Evolutionary conservation across 2,329 filamentous ascomycete genomes (phyloP), one percentile per base, ranked within the genome.

Genomic region (Fusarium pilosicola): DNA sequence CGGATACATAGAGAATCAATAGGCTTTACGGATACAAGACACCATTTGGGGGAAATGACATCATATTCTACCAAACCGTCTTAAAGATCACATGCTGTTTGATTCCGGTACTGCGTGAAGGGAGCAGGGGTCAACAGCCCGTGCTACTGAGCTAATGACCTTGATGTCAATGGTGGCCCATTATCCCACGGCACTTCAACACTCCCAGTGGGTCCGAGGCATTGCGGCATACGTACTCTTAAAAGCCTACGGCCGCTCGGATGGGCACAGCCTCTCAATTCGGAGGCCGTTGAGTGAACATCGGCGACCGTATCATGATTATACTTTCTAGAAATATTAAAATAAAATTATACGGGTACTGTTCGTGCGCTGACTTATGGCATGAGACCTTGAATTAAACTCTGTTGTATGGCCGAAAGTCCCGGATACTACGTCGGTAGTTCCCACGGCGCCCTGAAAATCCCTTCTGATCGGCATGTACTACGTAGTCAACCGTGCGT

Each of bases 371-470:
- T 20, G 26, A 36, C 7, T 38, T 22, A 12, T 58, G 42, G 56
- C 56, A 30, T 45, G 32, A 39, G 62, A 51, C 32, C 24, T 41
- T 45, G 42, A 64, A 69, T 69, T 49, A 69, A 69, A 69, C 66
- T 69, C 22, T 63, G 34, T 34, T 63, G n/a, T 8, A 32, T 5
- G 6, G 18, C 65, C 65, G 65, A 36, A 32, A 32, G 13, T 51
- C 41, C 65, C 65, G 65, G 39, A 52, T 68, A 13, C 62, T n/a
- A 68, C 41, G 13, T 36, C 22, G 61, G 34, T 42, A 44, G 49
- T 61, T 56, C 28, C 36, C 26, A 34, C 10, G 12, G n/a, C 10
- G 28, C 46, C 26, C n/a, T 55, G 26, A 41, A 17, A 41, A 52
- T 55, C 26, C 22, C 24, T 7, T 2, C 32, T 12, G 58, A 61